Conservation (phyloP, 176 grass and related monocot species). For the Cocos nucifera region DNA sequence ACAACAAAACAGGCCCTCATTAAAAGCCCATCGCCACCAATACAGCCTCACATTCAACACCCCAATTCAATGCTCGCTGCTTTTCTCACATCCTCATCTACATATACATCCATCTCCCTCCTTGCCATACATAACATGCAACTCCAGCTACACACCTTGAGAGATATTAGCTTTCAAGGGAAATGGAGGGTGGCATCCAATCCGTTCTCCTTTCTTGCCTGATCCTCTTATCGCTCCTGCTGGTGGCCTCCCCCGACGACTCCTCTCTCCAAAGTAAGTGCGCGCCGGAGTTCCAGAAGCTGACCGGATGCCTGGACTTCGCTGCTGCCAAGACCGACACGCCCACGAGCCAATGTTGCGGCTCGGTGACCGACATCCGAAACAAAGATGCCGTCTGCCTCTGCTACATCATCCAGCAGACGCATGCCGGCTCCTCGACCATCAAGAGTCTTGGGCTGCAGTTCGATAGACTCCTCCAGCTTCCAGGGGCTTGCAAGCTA, state of each 20-base stretch:
- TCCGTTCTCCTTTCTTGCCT: constrained; percentile 11
- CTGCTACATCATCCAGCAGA: constrained; percentile 80
- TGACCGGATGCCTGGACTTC: constrained; percentile 66
- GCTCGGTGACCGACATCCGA: constrained; percentile 24
- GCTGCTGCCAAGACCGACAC: constrained; percentile 33
- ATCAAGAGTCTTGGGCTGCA: constrained; percentile 45
- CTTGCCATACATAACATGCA: too few species aligned
- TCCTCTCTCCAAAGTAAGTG: constrained; percentile 47
- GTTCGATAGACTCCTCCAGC: constrained; percentile 45
- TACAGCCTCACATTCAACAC: too few species aligned
- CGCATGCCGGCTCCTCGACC: constrained; percentile 30
- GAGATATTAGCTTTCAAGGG: too few species aligned
- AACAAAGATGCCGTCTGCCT: constrained; percentile 42
- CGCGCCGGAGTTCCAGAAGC: constrained; percentile 30
- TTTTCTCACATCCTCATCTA: too few species aligned
- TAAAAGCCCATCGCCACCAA: too few species aligned
- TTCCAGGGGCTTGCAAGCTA: constrained; percentile 48
- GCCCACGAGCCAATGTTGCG: constrained; percentile 59
- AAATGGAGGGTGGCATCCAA: too few species aligned
- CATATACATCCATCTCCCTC: too few species aligned
- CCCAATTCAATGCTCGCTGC: too few species aligned
- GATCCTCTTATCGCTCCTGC: not conserved
- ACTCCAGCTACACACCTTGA: too few species aligned
- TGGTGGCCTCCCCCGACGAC: constrained; percentile 4
- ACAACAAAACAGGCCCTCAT: too few species aligned